Conservation (phyloP, 1,284 basidiomycete species). For the Cutaneotrichosporon mucoides region DNA sequence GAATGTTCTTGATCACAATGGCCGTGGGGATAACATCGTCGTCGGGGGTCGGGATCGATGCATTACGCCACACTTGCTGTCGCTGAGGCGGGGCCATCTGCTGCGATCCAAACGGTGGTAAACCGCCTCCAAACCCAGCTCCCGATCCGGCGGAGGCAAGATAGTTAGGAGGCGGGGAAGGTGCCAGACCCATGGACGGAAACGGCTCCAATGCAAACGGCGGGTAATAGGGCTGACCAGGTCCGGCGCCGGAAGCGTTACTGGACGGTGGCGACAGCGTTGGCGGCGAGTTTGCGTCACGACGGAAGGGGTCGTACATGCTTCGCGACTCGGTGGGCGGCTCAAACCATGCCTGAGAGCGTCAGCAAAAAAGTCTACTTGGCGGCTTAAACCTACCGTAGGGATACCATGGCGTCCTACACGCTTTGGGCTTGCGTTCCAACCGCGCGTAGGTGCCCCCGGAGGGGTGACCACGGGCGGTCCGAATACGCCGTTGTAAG, state of each 20-base stretch:
- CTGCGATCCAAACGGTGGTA: slow-evolving; percentile 31
- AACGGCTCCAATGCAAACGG: slow-evolving; percentile 18
- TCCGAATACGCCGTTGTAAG: slow-evolving; percentile 46
- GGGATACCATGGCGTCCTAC: slow-evolving; percentile 41
- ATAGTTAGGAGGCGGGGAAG: slow-evolving; percentile 39
- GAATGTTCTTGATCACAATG: slow-evolving; percentile 99
- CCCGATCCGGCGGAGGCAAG: not conserved
- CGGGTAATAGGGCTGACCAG: slow-evolving; percentile 15
- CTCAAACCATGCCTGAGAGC: slow-evolving; percentile 41
- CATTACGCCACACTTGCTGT: slow-evolving; percentile 5
- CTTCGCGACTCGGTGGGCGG: slow-evolving; percentile 23
- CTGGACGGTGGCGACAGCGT: slow-evolving; percentile 42
- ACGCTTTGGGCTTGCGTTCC: slow-evolving; percentile 32
- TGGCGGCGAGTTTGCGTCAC: slow-evolving; percentile 35
- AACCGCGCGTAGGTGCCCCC: slow-evolving; percentile 24
- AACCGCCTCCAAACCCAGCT: not conserved
- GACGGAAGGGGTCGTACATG: slow-evolving; percentile 27
- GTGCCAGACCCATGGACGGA: slow-evolving; percentile 25
- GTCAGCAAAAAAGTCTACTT: too few species aligned
- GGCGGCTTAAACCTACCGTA: slow-evolving; percentile 22
- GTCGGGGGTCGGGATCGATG: slow-evolving; percentile 24
- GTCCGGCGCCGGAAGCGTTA: slow-evolving; percentile 27
- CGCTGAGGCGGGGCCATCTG: slow-evolving; percentile 21
- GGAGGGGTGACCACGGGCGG: slow-evolving; percentile 29
- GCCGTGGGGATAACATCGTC: slow-evolving; percentile 98